Conservation (phyloP, 129 eudicot species). For the Smallanthus sonchifolius region DNA sequence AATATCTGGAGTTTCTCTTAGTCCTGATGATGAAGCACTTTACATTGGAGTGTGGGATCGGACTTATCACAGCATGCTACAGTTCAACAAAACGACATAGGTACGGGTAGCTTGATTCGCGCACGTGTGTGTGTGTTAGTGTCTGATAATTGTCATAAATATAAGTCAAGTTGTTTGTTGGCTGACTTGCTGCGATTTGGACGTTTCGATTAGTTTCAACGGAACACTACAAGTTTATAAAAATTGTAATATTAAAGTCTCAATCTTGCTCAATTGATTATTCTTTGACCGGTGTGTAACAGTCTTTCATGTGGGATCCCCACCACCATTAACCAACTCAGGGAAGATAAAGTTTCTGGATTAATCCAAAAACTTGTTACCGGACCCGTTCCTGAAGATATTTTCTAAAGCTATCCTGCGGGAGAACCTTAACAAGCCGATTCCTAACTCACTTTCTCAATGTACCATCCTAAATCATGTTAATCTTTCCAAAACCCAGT, state of each 20-base stretch:
- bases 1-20: slow-evolving; percentile 62
- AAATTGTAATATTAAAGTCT: too few species aligned
- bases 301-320: slow-evolving; percentile 51
- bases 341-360: slow-evolving; percentile 64
- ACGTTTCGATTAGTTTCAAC: too few species aligned
- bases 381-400: slow-evolving; percentile 45
- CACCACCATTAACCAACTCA: slow-evolving; percentile 28
- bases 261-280: too few species aligned
- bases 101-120: too few species aligned
- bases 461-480: slow-evolving; percentile 55
- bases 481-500: slow-evolving; percentile 66
- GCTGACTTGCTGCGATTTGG: too few species aligned
- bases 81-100: slow-evolving; percentile 33
- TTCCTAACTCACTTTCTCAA: slow-evolving; percentile 58
- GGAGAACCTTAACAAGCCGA: slow-evolving; percentile 55
- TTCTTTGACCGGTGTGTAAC: too few species aligned
- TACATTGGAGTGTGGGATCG: slow-evolving; percentile 80
- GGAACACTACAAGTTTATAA: too few species aligned
- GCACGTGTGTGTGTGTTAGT: too few species aligned
- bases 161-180: too few species aligned
- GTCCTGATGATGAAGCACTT: slow-evolving; percentile 68
- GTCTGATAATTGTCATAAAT: too few species aligned
- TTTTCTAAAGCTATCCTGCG: slow-evolving; percentile 45
- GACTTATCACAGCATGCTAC: slow-evolving; percentile 67
- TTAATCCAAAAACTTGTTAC: slow-evolving; percentile 48